These are phyloP conservation scores for Apiospora pterosperma DNA, from an alignment of 2,329 filamentous ascomycete genomes.

Conservation along the genomic window DNA sequence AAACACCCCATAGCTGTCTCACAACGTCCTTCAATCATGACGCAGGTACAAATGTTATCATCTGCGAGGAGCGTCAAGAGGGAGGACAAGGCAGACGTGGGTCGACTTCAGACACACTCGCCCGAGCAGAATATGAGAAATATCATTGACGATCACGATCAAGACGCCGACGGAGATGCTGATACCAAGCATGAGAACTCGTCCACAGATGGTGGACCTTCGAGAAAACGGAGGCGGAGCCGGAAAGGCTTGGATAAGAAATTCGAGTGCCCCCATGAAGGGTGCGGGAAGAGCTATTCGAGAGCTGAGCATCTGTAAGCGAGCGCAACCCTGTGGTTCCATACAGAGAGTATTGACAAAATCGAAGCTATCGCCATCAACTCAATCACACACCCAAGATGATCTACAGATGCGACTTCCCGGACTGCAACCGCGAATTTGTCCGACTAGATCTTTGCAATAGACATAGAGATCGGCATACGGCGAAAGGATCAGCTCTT, in stretches of 20 bases:
- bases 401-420: constrained; percentile 90
- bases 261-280: constrained; percentile 79
- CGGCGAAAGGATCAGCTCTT: constrained; percentile 72
- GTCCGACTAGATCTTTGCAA: constrained; percentile 91
- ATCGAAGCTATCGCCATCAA: constrained; percentile 74
- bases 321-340: background rate
- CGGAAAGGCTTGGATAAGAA: constrained; percentile 77
- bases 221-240: constrained; percentile 64
- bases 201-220: constrained; percentile 47
- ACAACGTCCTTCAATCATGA: constrained; percentile 38
- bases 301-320: constrained; percentile 88
- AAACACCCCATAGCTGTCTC: constrained; percentile 35
- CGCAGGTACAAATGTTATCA: constrained; percentile 37
- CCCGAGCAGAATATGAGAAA: background rate
- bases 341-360: constrained; percentile 18
- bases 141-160: background rate
- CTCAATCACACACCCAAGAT: constrained; percentile 95
- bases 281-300: constrained; percentile 94
- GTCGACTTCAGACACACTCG: background rate
- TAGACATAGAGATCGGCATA: constrained; percentile 77
- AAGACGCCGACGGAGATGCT: constrained; percentile 29
- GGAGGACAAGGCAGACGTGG: background rate
- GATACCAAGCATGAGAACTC: constrained; percentile 43
- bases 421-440: constrained; percentile 85
- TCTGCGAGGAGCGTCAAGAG: constrained; percentile 33